phyloP scores from a whole-genome alignment of 2,329 filamentous ascomycete species.

The Neopestalotiopsis rosae region DNA sequence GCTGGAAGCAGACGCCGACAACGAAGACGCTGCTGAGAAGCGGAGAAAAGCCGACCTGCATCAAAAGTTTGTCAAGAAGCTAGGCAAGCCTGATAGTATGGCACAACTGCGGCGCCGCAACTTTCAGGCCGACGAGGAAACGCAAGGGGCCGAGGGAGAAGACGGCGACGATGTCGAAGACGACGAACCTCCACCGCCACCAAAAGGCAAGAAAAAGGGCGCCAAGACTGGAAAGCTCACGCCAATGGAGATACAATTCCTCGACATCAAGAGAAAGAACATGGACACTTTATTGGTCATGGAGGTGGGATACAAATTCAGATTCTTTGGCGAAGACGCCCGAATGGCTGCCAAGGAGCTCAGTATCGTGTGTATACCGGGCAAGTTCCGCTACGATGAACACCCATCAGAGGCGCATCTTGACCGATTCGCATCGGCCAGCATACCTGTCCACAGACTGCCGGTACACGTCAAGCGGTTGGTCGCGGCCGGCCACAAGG shows the following conservation, averaged over 20 bases:
- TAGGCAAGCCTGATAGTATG: slow-evolving; percentile 85
- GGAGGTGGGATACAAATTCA: slow-evolving; percentile 97
- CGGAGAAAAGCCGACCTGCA: slow-evolving; percentile 76
- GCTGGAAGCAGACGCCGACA: slow-evolving; percentile 44
- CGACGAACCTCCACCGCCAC: slow-evolving; percentile 54
- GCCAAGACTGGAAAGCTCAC: slow-evolving; percentile 80
- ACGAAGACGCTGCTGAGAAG: slow-evolving; percentile 55
- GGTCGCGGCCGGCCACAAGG: slow-evolving; percentile 91
- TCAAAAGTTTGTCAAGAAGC: slow-evolving; percentile 84
- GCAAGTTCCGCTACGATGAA: slow-evolving; percentile 93
- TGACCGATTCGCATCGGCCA: slow-evolving; percentile 91
- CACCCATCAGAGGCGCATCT: slow-evolving; percentile 92
- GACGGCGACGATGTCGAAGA: slow-evolving; percentile 63
- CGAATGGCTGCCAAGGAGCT: slow-evolving; percentile 86
- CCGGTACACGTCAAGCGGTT: slow-evolving; percentile 94
- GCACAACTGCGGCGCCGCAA: slow-evolving; percentile 68
- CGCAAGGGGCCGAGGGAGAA: slow-evolving; percentile 52
- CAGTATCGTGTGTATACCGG: slow-evolving; percentile 94
- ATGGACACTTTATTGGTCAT: slow-evolving; percentile 89
- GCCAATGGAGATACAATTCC: slow-evolving; percentile 89
- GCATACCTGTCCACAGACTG: slow-evolving; percentile 89
- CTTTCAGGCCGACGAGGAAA: slow-evolving; percentile 57
- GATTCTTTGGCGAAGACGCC: slow-evolving; percentile 96
- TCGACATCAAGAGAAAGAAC: slow-evolving; percentile 92
- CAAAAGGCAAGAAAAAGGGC: slow-evolving; percentile 68